Evolutionary conservation across 2,329 filamentous ascomycete genomes (phyloP).

Genomic region (Pyricularia grisea): DNA sequence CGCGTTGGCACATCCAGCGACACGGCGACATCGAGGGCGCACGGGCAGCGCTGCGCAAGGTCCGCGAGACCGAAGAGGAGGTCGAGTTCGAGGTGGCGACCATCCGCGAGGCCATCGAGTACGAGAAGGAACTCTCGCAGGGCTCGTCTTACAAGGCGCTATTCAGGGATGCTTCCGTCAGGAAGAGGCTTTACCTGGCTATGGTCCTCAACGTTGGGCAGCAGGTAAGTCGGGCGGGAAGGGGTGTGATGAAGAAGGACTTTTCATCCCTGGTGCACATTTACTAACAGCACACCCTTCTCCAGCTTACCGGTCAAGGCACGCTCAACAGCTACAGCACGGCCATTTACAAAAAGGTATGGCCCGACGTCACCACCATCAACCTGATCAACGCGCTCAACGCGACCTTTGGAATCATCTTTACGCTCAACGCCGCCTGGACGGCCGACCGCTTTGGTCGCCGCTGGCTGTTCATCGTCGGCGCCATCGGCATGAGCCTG

Average conservation of each 20-base stretch:
- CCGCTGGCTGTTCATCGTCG: conserved; percentile 59
- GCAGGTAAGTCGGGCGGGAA: conserved; percentile 17
- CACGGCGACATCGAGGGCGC: conserved; percentile 52
- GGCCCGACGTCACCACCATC: conserved; percentile 47
- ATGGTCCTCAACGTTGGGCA: conserved; percentile 61
- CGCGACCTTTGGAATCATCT: conserved; percentile 62
- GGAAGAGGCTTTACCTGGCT: conserved; percentile 56
- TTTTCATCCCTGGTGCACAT: too few relatives aligned
- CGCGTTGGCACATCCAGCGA: conserved; percentile 58
- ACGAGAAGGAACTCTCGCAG: conserved; percentile 57
- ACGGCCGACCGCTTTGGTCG: conserved; percentile 63
- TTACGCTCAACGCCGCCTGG: conserved; percentile 66
- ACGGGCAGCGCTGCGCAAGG: conserved; percentile 42
- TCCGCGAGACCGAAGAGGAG: conserved; percentile 55
- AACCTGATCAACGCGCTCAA: conserved; percentile 68
- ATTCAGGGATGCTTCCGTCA: conserved; percentile 60
- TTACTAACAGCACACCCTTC: too few relatives aligned
- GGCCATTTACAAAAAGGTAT: conserved; percentile 66
- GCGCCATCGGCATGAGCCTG: conserved; percentile 57
- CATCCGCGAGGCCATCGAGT: conserved; percentile 61
- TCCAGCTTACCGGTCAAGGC: conserved; percentile 59
- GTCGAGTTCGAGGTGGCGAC: conserved; percentile 56
- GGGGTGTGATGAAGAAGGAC: too few relatives aligned
- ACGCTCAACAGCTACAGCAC: conserved; percentile 65
- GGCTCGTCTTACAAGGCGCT: conserved; percentile 48